A percentile compares a stretch with the other conserved stretches of the same genome.
Conservation (phyloP, 495 filamentous ascomycete species). For the Astrothelium subdiscretum region DNA sequence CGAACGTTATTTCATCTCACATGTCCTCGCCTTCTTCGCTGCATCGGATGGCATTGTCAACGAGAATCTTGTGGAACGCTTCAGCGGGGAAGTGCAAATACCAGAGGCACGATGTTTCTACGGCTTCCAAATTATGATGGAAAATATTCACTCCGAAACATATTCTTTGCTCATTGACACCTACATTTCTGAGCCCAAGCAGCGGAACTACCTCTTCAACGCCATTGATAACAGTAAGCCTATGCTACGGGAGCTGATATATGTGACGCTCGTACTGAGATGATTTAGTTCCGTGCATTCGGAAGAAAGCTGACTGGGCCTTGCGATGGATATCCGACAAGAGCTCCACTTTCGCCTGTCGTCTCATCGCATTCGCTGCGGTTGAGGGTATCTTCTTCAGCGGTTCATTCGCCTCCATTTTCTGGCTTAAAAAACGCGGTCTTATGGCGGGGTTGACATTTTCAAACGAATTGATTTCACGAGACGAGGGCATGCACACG, state of each 20-base stretch:
- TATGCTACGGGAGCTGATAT: not conserved
- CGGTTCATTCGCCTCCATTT: slow-evolving; percentile 98
- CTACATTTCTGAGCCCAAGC: slow-evolving; percentile 97
- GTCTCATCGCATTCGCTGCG: slow-evolving; percentile 92
- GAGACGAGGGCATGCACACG: slow-evolving; percentile 98
- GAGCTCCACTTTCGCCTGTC: slow-evolving; percentile 86
- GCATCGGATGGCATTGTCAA: slow-evolving; percentile 99
- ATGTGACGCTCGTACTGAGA: slow-evolving; percentile 20
- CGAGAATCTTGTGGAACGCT: slow-evolving; percentile 96
- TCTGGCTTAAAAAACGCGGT: slow-evolving; percentile 99
- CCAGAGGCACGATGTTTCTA: slow-evolving; percentile 99
- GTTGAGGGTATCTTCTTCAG: slow-evolving; percentile 99
- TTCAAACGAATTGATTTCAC: slow-evolving; percentile 99
- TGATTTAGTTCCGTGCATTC: slow-evolving; percentile 71
- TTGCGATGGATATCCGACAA: slow-evolving; percentile 88
- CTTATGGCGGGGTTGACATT: slow-evolving; percentile 97
- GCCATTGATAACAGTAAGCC: slow-evolving; percentile 88
- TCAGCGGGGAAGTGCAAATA: slow-evolving; percentile 93
- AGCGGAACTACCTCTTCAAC: slow-evolving; percentile 91
- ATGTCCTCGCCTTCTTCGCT: slow-evolving; percentile 97
- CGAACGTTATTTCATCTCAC: slow-evolving; percentile 95
- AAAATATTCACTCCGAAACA: slow-evolving; percentile 99
- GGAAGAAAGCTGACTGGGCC: slow-evolving; percentile 97
- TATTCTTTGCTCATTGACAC: slow-evolving; percentile 99
- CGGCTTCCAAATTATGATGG: slow-evolving; percentile 99